Base-by-base conservation (phyloP, 1,284 basidiomycete species). In the Ustilago esculenta region DNA sequence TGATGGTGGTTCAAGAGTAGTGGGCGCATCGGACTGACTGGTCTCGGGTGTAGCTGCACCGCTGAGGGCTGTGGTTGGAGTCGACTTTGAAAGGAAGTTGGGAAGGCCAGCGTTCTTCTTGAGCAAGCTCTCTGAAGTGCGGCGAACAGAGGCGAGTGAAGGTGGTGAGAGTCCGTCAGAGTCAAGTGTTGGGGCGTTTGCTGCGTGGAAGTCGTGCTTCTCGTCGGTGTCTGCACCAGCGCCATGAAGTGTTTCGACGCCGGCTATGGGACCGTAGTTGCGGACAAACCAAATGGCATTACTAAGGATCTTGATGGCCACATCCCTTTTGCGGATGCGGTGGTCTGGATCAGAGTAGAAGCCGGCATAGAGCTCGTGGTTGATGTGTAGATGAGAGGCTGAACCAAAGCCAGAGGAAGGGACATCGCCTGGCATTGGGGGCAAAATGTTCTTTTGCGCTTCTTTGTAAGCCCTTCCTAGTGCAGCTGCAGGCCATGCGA, bases 251-350 rank as follows among this genome's bases (percentile, higher is more conserved):
- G 55, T 41, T 21, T 66, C 61, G 18, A 66, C 58, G 32, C 68
- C 68, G 3, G 63, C 63, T 0, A 46, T 41, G 4, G 72, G 61
- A 6, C 68, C 68, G 29, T 75, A 75, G 37, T 65, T 65, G 39
- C 69, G 64, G 6, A 73, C 75, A 21, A 73, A 70, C 75, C 75
- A 77, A 17, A 73, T 58, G 34, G 75, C 75, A 34, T 77, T 77
- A 59, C 63, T 65, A 9, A 77, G 47, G 30, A 77, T 70, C 56
- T 66, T 70, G 47, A 77, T 48, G 15, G 75, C 75, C 3, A 77
- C 73, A 39, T 77, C 75, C 14, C 75, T 49, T 27, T 77, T 77
- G n/a, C 73, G 59, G 11, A 75, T 47, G 40, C 72, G 58, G 21
- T 65, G 50, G 24, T 69, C 66, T 21, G 41, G 54, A 11, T 61